These are phyloP conservation scores for Ascosphaera apis DNA, from an alignment of 2,329 filamentous ascomycete species.

Conservation along the genomic window DNA sequence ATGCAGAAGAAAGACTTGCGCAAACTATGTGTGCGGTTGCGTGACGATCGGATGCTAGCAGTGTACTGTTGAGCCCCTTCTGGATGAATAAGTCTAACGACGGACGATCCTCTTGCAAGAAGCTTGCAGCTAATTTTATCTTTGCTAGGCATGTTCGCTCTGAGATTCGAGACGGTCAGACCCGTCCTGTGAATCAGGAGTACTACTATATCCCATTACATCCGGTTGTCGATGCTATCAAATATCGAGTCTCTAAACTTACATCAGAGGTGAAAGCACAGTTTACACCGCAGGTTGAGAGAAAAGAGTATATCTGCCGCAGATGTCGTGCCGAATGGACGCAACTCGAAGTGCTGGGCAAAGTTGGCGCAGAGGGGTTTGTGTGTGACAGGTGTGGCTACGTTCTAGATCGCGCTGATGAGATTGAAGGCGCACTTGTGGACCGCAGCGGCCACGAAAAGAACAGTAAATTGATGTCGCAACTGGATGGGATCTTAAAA, in stretches of 20 bases:
- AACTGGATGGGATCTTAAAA: slow-evolving; percentile 23
- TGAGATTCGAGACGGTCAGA: slow-evolving; percentile 59
- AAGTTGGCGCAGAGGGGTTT: slow-evolving; percentile 45
- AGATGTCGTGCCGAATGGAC: slow-evolving; percentile 74
- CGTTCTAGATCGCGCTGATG: slow-evolving; percentile 21
- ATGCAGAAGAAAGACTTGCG: slow-evolving; percentile 84
- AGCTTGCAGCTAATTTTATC: neutral
- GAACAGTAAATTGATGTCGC: slow-evolving; percentile 25
- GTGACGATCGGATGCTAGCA: slow-evolving; percentile 64
- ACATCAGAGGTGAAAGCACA: slow-evolving; percentile 73
- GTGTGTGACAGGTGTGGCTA: slow-evolving; percentile 55
- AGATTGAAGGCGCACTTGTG: slow-evolving; percentile 19
- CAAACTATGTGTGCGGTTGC: slow-evolving; percentile 64
- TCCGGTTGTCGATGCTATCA: slow-evolving; percentile 83
- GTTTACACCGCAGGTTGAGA: slow-evolving; percentile 56
- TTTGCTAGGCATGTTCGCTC: slow-evolving; percentile 40
- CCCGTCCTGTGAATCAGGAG: slow-evolving; percentile 60
- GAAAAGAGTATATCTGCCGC: slow-evolving; percentile 75
- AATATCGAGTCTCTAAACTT: slow-evolving; percentile 74
- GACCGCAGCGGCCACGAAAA: slow-evolving; percentile 27
- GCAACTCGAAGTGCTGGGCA: slow-evolving; percentile 66
- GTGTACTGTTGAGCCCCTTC: slow-evolving; percentile 32
- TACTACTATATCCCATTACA: slow-evolving; percentile 98
- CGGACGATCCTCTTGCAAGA: neutral
- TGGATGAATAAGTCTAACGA: slow-evolving; percentile 2